phyloP scores from a whole-genome alignment of 2,329 filamentous ascomycete species.

The Ophiostoma himal-ulmi region DNA sequence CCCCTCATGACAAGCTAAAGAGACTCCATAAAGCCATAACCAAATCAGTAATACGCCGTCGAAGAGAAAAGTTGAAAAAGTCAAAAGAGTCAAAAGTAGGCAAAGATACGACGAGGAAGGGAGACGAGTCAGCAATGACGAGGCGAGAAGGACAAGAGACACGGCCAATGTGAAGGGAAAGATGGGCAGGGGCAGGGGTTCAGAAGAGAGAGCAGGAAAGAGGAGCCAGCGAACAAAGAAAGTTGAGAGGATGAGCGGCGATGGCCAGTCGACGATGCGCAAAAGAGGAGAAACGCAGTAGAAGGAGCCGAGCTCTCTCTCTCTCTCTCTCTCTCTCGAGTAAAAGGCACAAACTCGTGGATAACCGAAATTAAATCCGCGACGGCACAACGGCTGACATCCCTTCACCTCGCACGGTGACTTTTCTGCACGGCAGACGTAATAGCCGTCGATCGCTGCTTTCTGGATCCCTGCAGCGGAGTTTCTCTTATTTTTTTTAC shows the following conservation, averaged over 20 bases:
- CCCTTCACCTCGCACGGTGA: not conserved
- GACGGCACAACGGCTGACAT: constrained; percentile 6
- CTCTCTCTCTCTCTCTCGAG: too few species aligned
- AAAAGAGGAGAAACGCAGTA: not conserved
- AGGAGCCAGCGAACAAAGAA: constrained; percentile 5
- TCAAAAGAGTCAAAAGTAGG: not conserved
- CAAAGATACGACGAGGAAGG: not conserved
- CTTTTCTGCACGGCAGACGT: constrained; percentile 4
- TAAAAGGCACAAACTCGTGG: not conserved
- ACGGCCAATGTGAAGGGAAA: not conserved
- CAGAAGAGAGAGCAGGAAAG: not conserved
- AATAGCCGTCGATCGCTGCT: constrained; percentile 7
- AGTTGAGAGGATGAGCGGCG: not conserved
- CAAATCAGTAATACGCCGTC: constrained; percentile 5
- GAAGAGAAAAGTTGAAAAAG: not conserved
- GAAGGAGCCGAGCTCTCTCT: too few species aligned
- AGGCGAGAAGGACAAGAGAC: not conserved
- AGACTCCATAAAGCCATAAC: not conserved
- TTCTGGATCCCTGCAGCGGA: not conserved
- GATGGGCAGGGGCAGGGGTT: not conserved
- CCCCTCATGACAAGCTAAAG: not conserved
- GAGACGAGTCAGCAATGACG: not conserved
- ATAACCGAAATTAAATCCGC: not conserved
- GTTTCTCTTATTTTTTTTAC: not conserved
- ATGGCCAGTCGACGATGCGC: not conserved